phyloP scores from a whole-genome alignment of 2,329 filamentous ascomycete genomes.

The Calycina marina region DNA sequence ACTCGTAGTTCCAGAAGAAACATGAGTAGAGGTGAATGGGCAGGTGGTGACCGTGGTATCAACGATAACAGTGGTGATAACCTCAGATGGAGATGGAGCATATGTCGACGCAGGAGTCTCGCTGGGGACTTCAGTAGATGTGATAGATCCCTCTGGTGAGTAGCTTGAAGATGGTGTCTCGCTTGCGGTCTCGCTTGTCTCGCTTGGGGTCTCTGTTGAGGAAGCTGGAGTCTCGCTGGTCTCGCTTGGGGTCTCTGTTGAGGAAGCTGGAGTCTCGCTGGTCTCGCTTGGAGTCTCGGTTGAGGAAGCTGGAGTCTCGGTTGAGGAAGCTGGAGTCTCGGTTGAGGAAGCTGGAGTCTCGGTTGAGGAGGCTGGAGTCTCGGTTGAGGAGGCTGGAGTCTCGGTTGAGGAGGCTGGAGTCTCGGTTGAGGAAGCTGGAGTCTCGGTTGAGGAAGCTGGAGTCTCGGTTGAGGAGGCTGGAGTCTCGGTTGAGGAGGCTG shows the following conservation, averaged over 20 bases:
- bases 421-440: conserved; percentile 1
- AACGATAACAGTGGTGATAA: conserved; percentile 12
- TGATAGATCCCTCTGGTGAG: not conserved
- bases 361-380: not conserved
- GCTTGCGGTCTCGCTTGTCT: not conserved
- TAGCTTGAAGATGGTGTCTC: not conserved
- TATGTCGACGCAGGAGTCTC: conserved; percentile 27
- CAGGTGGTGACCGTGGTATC: conserved; percentile 19
- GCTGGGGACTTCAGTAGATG: conserved; percentile 3
- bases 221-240: not conserved
- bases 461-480: conserved; percentile 11
- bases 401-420: conserved; percentile 3
- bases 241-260: not conserved
- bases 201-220: not conserved
- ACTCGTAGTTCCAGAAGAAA: conserved; percentile 11
- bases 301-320: conserved; percentile 3
- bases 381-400: not conserved
- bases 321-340: conserved; percentile 1
- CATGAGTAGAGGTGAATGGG: conserved; percentile 17
- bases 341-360: not conserved
- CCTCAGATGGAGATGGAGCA: conserved; percentile 11
- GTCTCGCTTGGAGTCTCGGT: not conserved
- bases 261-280: not conserved
- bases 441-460: conserved; percentile 7
- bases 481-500: conserved; percentile 4